Conservation (phyloP, 495 filamentous ascomycete genomes). For the Oidiodendron maius region DNA sequence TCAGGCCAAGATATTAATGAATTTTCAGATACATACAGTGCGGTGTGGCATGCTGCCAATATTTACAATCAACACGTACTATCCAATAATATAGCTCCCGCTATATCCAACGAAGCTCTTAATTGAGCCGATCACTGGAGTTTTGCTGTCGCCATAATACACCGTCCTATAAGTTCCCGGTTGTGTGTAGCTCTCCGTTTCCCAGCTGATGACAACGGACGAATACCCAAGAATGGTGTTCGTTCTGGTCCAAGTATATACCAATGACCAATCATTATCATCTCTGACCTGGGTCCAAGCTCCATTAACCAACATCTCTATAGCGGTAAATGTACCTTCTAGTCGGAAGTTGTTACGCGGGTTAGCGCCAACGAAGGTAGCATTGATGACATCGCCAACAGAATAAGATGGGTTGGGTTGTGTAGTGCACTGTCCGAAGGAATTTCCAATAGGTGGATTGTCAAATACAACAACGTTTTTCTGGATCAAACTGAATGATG, state of each 20-base stretch:
- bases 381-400: constrained; percentile 57
- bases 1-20: not conserved
- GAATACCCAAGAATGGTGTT: constrained; percentile 68
- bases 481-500: constrained; percentile 71
- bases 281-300: constrained; percentile 65
- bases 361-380: constrained; percentile 81
- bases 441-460: constrained; percentile 53
- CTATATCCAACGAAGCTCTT: constrained; percentile 69
- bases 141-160: constrained; percentile 85
- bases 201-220: constrained; percentile 72
- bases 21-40: not conserved
- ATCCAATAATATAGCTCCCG: constrained; percentile 49
- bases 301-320: constrained; percentile 55
- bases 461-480: constrained; percentile 65
- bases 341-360: constrained; percentile 83
- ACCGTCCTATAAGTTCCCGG: constrained; percentile 70
- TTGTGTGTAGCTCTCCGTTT: constrained; percentile 52
- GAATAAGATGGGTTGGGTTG: constrained; percentile 52
- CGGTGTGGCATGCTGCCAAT: too few relatives aligned
- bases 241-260: constrained; percentile 78
- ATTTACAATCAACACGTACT: not conserved
- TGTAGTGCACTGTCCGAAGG: constrained; percentile 61
- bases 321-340: constrained; percentile 73
- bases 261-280: constrained; percentile 75
- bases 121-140: constrained; percentile 52